Evolutionary conservation across 2,329 filamentous ascomycete genomes (phyloP).

Genomic region (Monosporascus cannonballus): DNA sequence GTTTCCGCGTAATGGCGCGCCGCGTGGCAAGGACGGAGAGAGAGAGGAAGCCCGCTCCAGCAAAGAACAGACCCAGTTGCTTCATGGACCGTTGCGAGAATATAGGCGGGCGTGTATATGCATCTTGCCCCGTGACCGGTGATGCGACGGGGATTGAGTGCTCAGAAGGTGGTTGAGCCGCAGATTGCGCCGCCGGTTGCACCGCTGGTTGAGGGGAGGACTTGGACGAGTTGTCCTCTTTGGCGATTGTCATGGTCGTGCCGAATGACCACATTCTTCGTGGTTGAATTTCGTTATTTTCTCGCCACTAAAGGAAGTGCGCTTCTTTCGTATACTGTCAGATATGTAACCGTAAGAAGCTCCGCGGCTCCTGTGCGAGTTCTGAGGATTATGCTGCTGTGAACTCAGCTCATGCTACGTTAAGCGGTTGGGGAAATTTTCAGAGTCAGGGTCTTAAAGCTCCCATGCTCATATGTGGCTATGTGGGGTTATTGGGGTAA

Average conservation of each 20-base stretch:
- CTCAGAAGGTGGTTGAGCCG: conserved; percentile 1
- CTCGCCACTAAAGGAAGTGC: neutral
- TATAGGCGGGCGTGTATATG: conserved; percentile 18
- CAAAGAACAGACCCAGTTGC: conserved; percentile 65
- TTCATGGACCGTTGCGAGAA: conserved; percentile 45
- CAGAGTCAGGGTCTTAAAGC: too few species aligned
- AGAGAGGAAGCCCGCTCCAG: conserved; percentile 69
- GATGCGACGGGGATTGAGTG: conserved; percentile 8
- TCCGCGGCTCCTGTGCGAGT: too few species aligned
- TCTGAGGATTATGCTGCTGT: too few species aligned
- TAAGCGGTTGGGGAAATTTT: too few species aligned
- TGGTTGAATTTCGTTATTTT: neutral
- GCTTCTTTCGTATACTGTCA: neutral
- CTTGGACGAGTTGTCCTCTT: conserved; percentile 9
- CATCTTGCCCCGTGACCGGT: conserved; percentile 4
- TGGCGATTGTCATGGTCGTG: conserved; percentile 28
- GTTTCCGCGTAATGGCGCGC: conserved; percentile 61
- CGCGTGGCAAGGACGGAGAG: conserved; percentile 67
- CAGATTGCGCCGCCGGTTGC: neutral
- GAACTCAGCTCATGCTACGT: too few species aligned
- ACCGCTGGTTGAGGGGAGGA: conserved; percentile 2
- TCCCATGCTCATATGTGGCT: too few species aligned
- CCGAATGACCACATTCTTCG: conserved; percentile 28
- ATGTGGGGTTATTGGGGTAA: too few species aligned
- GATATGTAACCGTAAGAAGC: too few species aligned